Percentiles rank a stretch among this genome's conserved stretches.
These are phyloP conservation scores for Auxenochlorella pyrenoidosa DNA, from an alignment of 139 green algal genomes.

Conservation along the genomic window DNA sequence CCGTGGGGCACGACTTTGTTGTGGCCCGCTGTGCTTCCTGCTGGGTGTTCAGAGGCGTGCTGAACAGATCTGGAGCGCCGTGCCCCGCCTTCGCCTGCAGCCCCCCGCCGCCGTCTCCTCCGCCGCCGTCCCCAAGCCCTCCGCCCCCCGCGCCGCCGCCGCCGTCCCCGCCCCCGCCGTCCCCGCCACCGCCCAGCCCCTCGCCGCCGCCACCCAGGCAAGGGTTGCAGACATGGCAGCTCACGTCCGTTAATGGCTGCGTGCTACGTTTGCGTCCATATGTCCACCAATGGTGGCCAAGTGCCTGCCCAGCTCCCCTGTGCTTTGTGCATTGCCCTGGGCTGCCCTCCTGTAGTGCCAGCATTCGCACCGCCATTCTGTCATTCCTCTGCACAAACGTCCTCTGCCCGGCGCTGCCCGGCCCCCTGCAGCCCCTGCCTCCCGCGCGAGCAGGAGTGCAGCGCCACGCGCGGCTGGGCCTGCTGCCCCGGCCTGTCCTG, in stretches of 20 bases:
- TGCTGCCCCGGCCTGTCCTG: not conserved
- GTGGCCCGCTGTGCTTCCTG: no score
- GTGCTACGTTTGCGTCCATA: no score
- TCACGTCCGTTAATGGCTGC: no score
- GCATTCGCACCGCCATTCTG: no score
- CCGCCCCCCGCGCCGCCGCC: not conserved
- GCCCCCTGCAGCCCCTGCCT: not conserved
- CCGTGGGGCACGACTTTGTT: not conserved
- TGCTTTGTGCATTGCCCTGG: not conserved
- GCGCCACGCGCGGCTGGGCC: not conserved
- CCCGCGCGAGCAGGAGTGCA: not conserved
- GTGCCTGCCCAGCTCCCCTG: not conserved
- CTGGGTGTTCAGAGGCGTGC: no score
- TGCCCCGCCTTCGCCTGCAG: not conserved
- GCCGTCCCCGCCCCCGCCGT: no score
- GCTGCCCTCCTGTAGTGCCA: no score
- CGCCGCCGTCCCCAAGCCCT: not conserved
- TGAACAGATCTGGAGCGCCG: no score
- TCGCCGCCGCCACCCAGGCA: not conserved
- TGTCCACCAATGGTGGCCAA: no score
- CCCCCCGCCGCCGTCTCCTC: no score
- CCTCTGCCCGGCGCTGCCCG: not conserved
- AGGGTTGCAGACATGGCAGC: not conserved
- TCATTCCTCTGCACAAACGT: not conserved
- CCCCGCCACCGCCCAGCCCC: not conserved